Conservation (phyloP, 768 basidiomycete genomes). For the Leccinum imitatum region DNA sequence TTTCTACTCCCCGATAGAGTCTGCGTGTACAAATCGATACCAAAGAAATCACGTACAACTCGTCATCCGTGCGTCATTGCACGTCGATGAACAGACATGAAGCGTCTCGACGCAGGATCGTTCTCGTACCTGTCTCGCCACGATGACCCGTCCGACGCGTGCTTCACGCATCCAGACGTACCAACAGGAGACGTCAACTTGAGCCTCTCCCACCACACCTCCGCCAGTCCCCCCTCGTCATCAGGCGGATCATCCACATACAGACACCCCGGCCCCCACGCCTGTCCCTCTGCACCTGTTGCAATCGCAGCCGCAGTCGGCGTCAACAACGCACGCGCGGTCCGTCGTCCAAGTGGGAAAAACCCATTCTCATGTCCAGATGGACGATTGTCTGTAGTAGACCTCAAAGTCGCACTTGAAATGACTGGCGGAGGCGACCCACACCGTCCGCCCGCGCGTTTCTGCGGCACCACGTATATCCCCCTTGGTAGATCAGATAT, state of each 20-base stretch:
- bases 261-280: constrained; percentile 18
- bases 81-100: constrained; percentile 7
- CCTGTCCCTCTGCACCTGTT: not conserved
- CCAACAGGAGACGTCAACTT: not conserved
- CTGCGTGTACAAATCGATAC: constrained; percentile 18
- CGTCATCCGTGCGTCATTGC: constrained; percentile 4
- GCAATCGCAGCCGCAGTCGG: constrained; percentile 2
- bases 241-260: constrained; percentile 11
- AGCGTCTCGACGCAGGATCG: constrained; percentile 20
- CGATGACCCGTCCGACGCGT: not conserved
- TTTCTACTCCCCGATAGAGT: too few species aligned
- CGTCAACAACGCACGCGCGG: constrained; percentile 9
- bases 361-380: constrained; percentile 2
- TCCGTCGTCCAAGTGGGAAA: constrained; percentile 6
- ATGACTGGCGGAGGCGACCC: not conserved
- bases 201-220: constrained; percentile 11
- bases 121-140: constrained; percentile 27
- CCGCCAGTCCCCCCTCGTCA: constrained; percentile 6
- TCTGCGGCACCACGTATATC: constrained; percentile 24
- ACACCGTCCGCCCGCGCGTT: constrained; percentile 1
- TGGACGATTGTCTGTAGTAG: not conserved
- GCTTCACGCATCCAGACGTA: not conserved
- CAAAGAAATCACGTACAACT: not conserved
- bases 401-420: not conserved
- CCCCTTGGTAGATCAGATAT: not conserved